Conservation (phyloP, 2,329 filamentous ascomycete genomes). For the Pseudonectria buxi region DNA sequence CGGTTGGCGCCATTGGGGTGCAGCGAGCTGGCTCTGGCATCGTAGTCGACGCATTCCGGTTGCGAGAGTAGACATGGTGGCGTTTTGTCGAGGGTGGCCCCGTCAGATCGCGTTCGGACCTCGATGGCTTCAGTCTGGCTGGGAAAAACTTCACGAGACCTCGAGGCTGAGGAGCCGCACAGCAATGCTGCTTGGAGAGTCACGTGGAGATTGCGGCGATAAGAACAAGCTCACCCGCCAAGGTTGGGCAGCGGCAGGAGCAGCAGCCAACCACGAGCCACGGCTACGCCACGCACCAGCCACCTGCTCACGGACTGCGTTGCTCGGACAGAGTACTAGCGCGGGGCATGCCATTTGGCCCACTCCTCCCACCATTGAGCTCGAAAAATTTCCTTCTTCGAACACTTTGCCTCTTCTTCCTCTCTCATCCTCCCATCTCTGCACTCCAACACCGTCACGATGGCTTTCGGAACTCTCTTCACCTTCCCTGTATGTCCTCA, state of each 20-base stretch:
- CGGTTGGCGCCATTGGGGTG: constrained; percentile 24
- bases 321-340: constrained; percentile 19
- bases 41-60: constrained; percentile 30
- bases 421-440: constrained; percentile 17
- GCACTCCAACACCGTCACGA: constrained; percentile 46
- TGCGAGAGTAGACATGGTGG: constrained; percentile 30
- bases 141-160: constrained; percentile 22
- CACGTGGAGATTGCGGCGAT: constrained; percentile 20
- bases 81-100: constrained; percentile 16
- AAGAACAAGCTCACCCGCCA: not conserved
- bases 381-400: constrained; percentile 28
- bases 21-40: constrained; percentile 26
- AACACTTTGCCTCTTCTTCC: constrained; percentile 7
- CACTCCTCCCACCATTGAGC: constrained; percentile 15
- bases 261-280: constrained; percentile 9
- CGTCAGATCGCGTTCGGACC: constrained; percentile 17
- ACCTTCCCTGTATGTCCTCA: constrained; percentile 60
- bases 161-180: constrained; percentile 4
- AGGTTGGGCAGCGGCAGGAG: not conserved
- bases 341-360: constrained; percentile 29
- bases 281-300: constrained; percentile 10
- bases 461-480: constrained; percentile 98
- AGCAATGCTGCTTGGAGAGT: constrained; percentile 10
- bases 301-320: constrained; percentile 16
- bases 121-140: constrained; percentile 13